These are phyloP conservation scores for Lentinula raphanica DNA, from an alignment of 768 basidiomycete species.

Conservation along the genomic window DNA sequence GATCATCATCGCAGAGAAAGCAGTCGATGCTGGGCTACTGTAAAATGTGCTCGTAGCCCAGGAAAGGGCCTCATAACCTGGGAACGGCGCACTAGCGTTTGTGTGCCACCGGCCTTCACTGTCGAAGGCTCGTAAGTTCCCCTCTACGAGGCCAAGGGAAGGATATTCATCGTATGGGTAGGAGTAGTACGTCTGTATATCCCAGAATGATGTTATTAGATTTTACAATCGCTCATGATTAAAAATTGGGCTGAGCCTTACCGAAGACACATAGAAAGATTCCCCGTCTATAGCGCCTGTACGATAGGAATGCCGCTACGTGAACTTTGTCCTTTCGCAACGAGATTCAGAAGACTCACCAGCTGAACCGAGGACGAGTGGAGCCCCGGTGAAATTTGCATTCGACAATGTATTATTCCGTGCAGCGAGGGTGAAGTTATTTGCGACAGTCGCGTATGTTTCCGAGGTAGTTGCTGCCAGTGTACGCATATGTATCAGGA, in stretches of 20 bases:
- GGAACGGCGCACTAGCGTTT: constrained; percentile 31
- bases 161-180: constrained; percentile 49
- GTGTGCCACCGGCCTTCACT: constrained; percentile 29
- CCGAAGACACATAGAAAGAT: constrained; percentile 39
- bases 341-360: constrained; percentile 19
- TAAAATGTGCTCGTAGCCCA: constrained; percentile 33
- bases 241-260: constrained; percentile 17
- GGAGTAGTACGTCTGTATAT: constrained; percentile 38
- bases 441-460: background rate
- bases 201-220: background rate
- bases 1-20: constrained; percentile 27
- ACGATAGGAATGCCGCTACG: background rate
- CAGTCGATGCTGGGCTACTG: constrained; percentile 24
- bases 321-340: background rate
- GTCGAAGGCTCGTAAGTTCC: constrained; percentile 32
- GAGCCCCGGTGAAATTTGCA: constrained; percentile 38
- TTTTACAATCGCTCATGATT: background rate
- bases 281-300: constrained; percentile 33
- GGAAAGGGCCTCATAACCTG: constrained; percentile 24
- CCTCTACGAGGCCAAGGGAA: constrained; percentile 29
- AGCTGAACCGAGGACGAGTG: constrained; percentile 38
- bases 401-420: constrained; percentile 36
- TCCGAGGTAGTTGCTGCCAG: background rate
- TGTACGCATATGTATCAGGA: background rate
- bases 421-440: constrained; percentile 44